Base-by-base conservation (phyloP, 805 yeast genomes). In the Saccharomycopsis babjevae region DNA sequence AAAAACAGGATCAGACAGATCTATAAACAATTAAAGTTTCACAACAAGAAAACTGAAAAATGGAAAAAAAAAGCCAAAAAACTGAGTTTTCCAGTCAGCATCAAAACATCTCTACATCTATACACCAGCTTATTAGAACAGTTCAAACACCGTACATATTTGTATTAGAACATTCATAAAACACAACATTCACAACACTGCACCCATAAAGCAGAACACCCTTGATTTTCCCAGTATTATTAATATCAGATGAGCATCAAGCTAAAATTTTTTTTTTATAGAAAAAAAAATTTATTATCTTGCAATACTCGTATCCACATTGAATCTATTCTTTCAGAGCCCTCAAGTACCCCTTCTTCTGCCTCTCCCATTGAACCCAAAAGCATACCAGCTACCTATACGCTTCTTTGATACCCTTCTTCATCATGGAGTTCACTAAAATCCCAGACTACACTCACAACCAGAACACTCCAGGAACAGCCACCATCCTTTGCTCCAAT, bases 401-500 rank as follows among this genome's bases (percentile, higher is more conserved):
- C 38, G 15, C 10, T 34, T 34, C 15, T 13, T 7, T 34, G 38
- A 34, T 3, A 8, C 38, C 10, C 38, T 8, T 34, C 10, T 34
- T 34, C 38, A 13, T 32, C 16, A 64, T 64, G 66, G 62, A 62
- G 13, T 64, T 54, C 38, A 62, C 65, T 2, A 60, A 50, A 13
- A 62, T 64, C 30, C 65, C 65, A 22, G 61, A 59, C 34, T 62
- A 57, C 42, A 50, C 59, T 22, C 62, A 61, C 13, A 55, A 59
- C 18, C 22, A 7, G 11, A 59, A 57, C 36, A 30, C 30, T 11
- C 59, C 61, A 3, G 64, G 64, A 30, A 80, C 78, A 20, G 96
- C 97, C 39, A 94, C 98, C 1, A 94, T 94, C 63, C 83, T 94
- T 62, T 94, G 99, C 79, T 91, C 96, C 76, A 90, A 89, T 86